Evolutionary conservation across 2,329 filamentous ascomycete genomes (phyloP).

Genomic region (Colletotrichum eleusines): DNA sequence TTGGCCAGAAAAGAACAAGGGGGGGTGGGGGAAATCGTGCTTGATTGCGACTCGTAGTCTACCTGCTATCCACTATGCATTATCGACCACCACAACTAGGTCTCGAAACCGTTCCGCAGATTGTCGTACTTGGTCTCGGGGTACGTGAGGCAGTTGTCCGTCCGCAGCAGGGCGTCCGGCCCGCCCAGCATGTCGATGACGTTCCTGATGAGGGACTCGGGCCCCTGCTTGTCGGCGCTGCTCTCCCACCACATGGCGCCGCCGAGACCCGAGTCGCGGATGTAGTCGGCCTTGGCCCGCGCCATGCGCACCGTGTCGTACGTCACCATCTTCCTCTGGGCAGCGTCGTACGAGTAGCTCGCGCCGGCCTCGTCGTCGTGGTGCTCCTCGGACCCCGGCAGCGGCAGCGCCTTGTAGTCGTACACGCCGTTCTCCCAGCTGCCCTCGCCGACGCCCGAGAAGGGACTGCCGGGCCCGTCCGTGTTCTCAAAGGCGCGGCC

Average conservation of each 20-base stretch:
- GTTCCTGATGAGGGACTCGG: slow-evolving; percentile 75
- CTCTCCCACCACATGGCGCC: slow-evolving; percentile 99
- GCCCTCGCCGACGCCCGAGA: slow-evolving; percentile 79
- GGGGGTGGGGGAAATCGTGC: no score
- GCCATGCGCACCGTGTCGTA: slow-evolving; percentile 82
- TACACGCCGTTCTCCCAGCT: slow-evolving; percentile 88
- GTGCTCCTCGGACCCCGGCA: slow-evolving; percentile 72
- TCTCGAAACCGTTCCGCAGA: slow-evolving; percentile 67
- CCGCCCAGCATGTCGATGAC: slow-evolving; percentile 73
- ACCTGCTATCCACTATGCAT: neutral
- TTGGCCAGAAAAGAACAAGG: no score
- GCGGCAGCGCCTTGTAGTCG: slow-evolving; percentile 89
- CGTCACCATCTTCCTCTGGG: slow-evolving; percentile 75
- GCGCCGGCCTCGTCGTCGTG: slow-evolving; percentile 75
- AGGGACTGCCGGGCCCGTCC: slow-evolving; percentile 77
- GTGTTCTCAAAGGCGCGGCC: slow-evolving; percentile 87
- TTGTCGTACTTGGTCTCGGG: slow-evolving; percentile 80
- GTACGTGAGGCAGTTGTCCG: slow-evolving; percentile 71
- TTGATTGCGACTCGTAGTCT: neutral
- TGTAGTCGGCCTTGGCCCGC: slow-evolving; percentile 76
- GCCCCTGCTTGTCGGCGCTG: slow-evolving; percentile 77
- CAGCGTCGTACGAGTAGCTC: slow-evolving; percentile 81
- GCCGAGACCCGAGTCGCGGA: slow-evolving; percentile 75
- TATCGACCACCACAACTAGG: neutral
- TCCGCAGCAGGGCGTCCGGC: slow-evolving; percentile 59